Conservation (phyloP, 2,329 filamentous ascomycete genomes). For the Aspergillus transmontanensis region DNA sequence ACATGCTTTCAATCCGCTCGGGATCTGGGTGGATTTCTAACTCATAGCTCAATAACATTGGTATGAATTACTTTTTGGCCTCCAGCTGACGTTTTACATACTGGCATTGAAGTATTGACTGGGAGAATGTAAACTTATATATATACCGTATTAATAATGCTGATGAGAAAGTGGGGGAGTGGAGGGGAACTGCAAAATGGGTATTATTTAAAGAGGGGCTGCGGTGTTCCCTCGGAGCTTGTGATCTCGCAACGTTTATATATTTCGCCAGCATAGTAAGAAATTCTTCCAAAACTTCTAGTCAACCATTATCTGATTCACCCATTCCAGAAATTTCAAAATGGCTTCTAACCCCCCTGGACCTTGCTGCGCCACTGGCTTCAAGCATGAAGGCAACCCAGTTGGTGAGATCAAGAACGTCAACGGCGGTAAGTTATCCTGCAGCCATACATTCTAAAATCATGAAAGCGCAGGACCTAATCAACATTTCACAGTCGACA, state of each 20-base stretch:
- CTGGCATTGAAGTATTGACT: background rate
- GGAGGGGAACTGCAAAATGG: background rate
- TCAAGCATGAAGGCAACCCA: slow-evolving; percentile 56
- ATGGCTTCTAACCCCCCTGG: slow-evolving; percentile 57
- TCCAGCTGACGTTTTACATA: background rate
- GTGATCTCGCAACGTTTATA: background rate
- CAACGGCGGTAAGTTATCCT: slow-evolving; percentile 43
- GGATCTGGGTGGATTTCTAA: background rate
- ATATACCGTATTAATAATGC: background rate
- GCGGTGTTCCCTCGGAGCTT: background rate
- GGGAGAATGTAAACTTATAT: background rate
- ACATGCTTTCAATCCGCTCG: background rate
- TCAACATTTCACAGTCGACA: slow-evolving; percentile 46
- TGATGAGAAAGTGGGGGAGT: background rate
- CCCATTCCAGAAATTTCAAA: slow-evolving; percentile 11
- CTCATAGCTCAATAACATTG: background rate
- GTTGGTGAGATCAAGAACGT: slow-evolving; percentile 52
- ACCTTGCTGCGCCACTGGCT: slow-evolving; percentile 51
- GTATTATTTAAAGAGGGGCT: background rate
- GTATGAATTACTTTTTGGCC: background rate
- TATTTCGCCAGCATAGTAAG: background rate
- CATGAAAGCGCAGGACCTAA: background rate
- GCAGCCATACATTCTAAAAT: background rate
- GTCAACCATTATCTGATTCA: background rate
- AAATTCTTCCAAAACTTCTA: background rate